Evolutionary conservation across 2,329 filamentous ascomycete genomes (phyloP), one percentile per base, ranked within the genome.

Genomic region (Dichotomopilus funicola): DNA sequence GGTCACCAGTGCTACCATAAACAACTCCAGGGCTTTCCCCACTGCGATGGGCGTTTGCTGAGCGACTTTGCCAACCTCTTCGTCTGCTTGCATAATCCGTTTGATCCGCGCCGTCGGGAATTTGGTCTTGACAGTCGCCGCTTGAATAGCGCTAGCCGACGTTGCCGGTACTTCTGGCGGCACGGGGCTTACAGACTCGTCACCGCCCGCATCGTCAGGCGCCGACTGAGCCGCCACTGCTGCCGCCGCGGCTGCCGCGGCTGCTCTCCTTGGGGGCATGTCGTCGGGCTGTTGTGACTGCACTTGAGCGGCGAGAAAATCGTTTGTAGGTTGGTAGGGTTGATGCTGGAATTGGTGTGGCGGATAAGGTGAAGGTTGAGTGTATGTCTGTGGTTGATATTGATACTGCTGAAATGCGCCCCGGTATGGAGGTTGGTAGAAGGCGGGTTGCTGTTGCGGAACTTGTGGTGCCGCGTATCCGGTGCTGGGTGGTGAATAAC

Each of bases 21-120:
- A 99, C 7, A 99, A 79, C 73, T 99, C 94, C 6, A 99, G 79
- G 12, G 94, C 94, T 76, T 96, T 96, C 63, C 89, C 89, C 45
- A 97, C 92, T 33, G 92, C 94, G 55, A 96, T 95, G 12, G 92
- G 92, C 0, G 94, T 96, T 59, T 97, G 94, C 72, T 99, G 94
- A 4, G 94, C 91, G 8, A 99, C 94, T 74, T 99, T 99, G 59
- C 94, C 94, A 0, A 99, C 91, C 70, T 99, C 94, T 68, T 99
- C 94, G 67, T 99, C 94, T 9, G 92, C 92, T 73, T 99, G 94
- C 94, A 99, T 97, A 66, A 99, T 97, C 51, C 94, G 85, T 78
- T 99, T 99, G 76, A 99, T 99, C 59, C 94, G 82, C 11, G 94
- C 94, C 36, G 95, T 95, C 1, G 94, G 94, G 67, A 99, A 99